Evolutionary conservation across 2,329 filamentous ascomycete genomes (phyloP).

Genomic region (Colletotrichum spinosum): DNA sequence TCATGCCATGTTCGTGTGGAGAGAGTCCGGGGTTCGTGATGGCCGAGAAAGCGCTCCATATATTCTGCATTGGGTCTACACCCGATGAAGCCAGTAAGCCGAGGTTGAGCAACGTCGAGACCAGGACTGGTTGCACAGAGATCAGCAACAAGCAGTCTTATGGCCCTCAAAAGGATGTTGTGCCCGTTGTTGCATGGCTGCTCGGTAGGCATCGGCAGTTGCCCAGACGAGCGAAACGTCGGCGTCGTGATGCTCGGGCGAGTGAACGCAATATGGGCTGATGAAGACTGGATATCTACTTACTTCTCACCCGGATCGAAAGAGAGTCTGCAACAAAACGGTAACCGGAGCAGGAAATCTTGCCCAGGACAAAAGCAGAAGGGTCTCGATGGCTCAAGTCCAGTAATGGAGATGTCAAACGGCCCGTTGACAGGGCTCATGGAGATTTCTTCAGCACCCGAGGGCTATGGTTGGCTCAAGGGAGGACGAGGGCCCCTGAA

Average conservation of each 20-base stretch:
- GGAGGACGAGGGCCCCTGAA: constrained; percentile 8
- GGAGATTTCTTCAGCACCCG: constrained; percentile 8
- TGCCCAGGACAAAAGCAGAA: background rate
- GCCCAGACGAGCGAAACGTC: background rate
- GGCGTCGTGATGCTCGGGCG: background rate
- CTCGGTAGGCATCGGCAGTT: background rate
- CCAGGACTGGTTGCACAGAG: constrained; percentile 12
- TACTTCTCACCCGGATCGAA: background rate
- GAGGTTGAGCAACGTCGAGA: constrained; percentile 22
- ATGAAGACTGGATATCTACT: background rate
- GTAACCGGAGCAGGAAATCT: background rate
- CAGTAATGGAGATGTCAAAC: constrained; percentile 25
- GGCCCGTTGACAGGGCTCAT: constrained; percentile 22
- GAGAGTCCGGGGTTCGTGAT: constrained; percentile 27
- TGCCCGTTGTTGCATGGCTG: no score
- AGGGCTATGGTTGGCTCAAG: constrained; percentile 21
- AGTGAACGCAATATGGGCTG: background rate
- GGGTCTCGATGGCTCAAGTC: constrained; percentile 5
- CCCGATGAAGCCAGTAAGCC: constrained; percentile 31
- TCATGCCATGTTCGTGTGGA: constrained; percentile 15
- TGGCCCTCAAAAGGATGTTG: no score
- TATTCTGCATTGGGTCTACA: constrained; percentile 22
- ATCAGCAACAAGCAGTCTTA: constrained; percentile 3
- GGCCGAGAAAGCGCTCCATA: constrained; percentile 23
- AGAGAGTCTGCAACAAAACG: background rate